A percentile compares a stretch with the other conserved stretches of the same genome.
Evolutionary conservation across 768 basidiomycete species (phyloP).

Genomic region (Collybia nuda): DNA sequence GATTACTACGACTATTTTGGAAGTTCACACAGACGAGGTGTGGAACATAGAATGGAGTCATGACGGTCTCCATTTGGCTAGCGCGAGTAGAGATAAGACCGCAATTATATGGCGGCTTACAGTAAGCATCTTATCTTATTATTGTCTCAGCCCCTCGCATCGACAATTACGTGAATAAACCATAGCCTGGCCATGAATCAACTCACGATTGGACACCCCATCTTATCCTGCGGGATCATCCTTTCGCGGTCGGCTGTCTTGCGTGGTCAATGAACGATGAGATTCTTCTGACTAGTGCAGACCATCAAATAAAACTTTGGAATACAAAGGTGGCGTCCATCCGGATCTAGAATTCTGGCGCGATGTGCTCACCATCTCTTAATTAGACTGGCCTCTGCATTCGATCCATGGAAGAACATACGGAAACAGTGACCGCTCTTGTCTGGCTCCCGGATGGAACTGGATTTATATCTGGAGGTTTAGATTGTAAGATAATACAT

Average conservation of each 20-base stretch:
- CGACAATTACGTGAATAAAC: not conserved
- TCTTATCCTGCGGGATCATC: constrained; percentile 71
- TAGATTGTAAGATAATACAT: constrained; percentile 80
- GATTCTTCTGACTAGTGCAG: constrained; percentile 80
- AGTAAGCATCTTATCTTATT: constrained; percentile 43
- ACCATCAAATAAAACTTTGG: constrained; percentile 86
- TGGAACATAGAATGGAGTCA: constrained; percentile 98
- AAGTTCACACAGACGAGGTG: constrained; percentile 89
- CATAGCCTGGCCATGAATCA: constrained; percentile 21
- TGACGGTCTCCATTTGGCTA: constrained; percentile 81
- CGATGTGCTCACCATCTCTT: constrained; percentile 9
- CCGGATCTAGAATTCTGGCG: not conserved
- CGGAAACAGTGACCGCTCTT: constrained; percentile 82
- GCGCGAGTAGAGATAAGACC: constrained; percentile 81
- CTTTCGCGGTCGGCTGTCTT: constrained; percentile 74
- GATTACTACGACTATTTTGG: constrained; percentile 80
- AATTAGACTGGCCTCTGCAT: constrained; percentile 73
- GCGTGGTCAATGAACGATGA: constrained; percentile 93
- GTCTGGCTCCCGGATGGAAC: constrained; percentile 87
- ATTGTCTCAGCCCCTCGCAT: too few species aligned
- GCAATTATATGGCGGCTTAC: constrained; percentile 89
- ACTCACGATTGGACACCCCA: constrained; percentile 61
- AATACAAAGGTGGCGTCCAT: constrained; percentile 68
- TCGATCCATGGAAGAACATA: constrained; percentile 66
- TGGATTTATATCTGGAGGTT: constrained; percentile 86